A percentile compares a stretch with the other conserved stretches of the same genome.
These are phyloP conservation scores for Lunularia cruciata DNA, from an alignment of 225 moss, liverwort and hornwort genomes.

Conservation along the genomic window DNA sequence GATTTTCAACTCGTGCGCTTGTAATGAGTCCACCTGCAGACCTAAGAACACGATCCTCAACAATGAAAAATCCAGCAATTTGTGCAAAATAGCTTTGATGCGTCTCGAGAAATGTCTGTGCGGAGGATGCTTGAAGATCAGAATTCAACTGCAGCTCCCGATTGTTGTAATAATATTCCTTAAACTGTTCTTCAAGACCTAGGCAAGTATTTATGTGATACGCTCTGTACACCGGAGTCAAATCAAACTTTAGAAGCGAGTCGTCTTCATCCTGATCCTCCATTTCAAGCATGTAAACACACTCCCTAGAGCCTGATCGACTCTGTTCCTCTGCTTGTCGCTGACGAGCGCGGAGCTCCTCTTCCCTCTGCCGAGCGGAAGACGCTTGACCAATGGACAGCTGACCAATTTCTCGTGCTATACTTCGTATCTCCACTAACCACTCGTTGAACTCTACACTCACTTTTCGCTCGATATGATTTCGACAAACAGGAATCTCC, in stretches of 20 bases:
- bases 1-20: slow-evolving; percentile 69
- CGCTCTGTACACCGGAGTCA: slow-evolving; percentile 91
- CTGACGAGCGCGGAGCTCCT: slow-evolving; percentile 80
- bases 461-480: slow-evolving; percentile 84
- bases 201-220: slow-evolving; percentile 91
- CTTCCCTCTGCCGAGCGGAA: slow-evolving; percentile 84
- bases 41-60: slow-evolving; percentile 91
- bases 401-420: slow-evolving; percentile 83
- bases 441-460: slow-evolving; percentile 95
- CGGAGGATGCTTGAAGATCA: slow-evolving; percentile 81
- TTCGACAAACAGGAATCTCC: slow-evolving; percentile 83
- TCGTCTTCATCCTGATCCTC: slow-evolving; percentile 90
- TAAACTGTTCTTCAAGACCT: slow-evolving; percentile 90
- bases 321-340: slow-evolving; percentile 97
- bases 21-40: slow-evolving; percentile 94
- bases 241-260: slow-evolving; percentile 83
- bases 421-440: slow-evolving; percentile 90
- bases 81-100: slow-evolving; percentile 92
- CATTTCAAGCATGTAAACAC: slow-evolving; percentile 92
- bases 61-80: slow-evolving; percentile 94
- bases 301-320: slow-evolving; percentile 78
- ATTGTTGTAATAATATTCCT: slow-evolving; percentile 95
- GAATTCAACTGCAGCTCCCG: slow-evolving; percentile 88
- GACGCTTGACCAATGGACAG: slow-evolving; percentile 87
- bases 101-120: slow-evolving; percentile 85